Percentiles rank a stretch among this genome's conserved stretches.
phyloP scores from a whole-genome alignment of 2,329 filamentous ascomycete species.

The Alternaria rosae region DNA sequence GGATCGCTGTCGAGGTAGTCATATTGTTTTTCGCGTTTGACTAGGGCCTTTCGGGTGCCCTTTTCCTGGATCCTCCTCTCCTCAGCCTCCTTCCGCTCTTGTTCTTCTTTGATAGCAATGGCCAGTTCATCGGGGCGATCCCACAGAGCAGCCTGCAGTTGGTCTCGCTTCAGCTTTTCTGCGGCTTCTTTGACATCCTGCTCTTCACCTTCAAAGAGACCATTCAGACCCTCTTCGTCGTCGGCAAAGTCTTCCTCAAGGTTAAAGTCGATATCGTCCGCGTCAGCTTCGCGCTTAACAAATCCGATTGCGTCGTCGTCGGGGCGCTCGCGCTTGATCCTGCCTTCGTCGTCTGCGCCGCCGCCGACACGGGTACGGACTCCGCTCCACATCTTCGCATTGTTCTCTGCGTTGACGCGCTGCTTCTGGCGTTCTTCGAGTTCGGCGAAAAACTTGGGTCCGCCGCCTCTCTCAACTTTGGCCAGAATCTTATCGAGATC shows the following conservation, averaged over 20 bases:
- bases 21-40: constrained; percentile 84
- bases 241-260: constrained; percentile 79
- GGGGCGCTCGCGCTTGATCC: constrained; percentile 44
- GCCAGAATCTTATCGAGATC: constrained; percentile 86
- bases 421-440: constrained; percentile 57
- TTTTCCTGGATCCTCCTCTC: constrained; percentile 76
- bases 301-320: constrained; percentile 52
- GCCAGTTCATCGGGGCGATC: constrained; percentile 63
- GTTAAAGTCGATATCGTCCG: constrained; percentile 72
- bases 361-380: constrained; percentile 44
- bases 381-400: constrained; percentile 20
- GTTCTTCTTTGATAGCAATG: constrained; percentile 71
- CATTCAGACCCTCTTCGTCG: constrained; percentile 70
- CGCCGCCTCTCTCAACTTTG: constrained; percentile 71
- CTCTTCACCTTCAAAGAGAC: constrained; percentile 52
- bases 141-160: constrained; percentile 87
- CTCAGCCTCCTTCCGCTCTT: constrained; percentile 72
- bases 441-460: constrained; percentile 75
- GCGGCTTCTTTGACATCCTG: constrained; percentile 70
- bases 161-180: constrained; percentile 74
- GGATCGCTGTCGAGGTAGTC: constrained; percentile 86
- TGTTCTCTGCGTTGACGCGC: constrained; percentile 52
- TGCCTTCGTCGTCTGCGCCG: constrained; percentile 49
- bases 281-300: constrained; percentile 62
- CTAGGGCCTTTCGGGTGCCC: constrained; percentile 78